Evolutionary conservation across 2,329 filamentous ascomycete species (phyloP), one percentile per base, ranked within the genome.

Genomic region (Chrysosporium queenslandicum): DNA sequence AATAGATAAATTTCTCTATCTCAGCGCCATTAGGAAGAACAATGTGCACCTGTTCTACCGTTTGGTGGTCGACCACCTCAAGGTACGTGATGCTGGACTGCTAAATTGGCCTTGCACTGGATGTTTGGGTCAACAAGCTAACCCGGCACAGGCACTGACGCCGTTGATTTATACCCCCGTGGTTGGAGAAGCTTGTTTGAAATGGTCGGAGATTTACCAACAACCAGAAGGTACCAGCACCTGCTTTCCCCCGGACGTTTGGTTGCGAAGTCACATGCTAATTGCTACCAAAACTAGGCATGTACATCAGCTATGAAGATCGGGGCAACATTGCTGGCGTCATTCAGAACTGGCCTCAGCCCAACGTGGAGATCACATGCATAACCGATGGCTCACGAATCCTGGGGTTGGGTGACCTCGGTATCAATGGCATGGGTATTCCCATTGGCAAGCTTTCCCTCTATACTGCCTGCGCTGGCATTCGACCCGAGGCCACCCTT

Each of bases 351-450:
- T 98, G 92, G 92, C 89, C 88, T 25, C 85, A 92, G 68, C 72
- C 78, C 58, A 81, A 88, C 59, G 91, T 94, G 29, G 88, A 96
- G 70, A 98, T 98, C 66, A 94, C 89, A 65, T 90, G 95, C 67
- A 84, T 98, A 61, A 97, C 92, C 14, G 92, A 98, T 68, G 92
- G 92, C 56, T 96, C 90, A 46, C 85, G 92, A 59, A 96, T 84
- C 83, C 69, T 82, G 54, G 91, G 92, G 64, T 81, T 98, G 34
- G 92, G 92, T 61, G 92, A 98, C 71, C 80, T 97, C 53, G 92
- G 92, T 61, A 84, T 98, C 60, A 96, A 96, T 70, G 92, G 92
- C 64, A 94, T 97, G 76, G 92, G 92, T 60, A 98, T 98, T 70
- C 89, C 92, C 56, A 91, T 98, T 61, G 92, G 92, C 66, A 98